Percentiles rank a stretch among this genome's conserved stretches.
These are phyloP conservation scores for Acacia confusa DNA, from an alignment of 306 rosid genomes.

Conservation along the genomic window DNA sequence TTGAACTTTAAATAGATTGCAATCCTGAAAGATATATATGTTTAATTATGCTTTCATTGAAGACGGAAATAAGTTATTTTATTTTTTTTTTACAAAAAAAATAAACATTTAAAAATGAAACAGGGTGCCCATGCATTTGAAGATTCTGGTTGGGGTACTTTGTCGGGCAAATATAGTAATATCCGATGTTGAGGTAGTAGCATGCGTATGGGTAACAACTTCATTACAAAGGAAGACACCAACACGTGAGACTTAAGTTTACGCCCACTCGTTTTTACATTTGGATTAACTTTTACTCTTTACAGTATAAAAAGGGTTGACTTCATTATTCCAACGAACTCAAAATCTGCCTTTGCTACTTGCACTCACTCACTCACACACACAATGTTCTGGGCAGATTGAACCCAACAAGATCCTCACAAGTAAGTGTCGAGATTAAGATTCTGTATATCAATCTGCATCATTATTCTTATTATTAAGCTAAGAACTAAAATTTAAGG, in stretches of 20 bases:
- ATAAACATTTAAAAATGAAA: background rate
- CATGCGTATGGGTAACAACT: conserved; percentile 30
- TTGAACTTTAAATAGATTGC: conserved; percentile 31
- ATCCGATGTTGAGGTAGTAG: conserved; percentile 17
- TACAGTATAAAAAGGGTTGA: background rate
- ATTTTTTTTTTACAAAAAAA: background rate
- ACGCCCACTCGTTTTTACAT: conserved; percentile 31
- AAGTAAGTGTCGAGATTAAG: background rate
- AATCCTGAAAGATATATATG: background rate
- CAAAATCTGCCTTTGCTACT: background rate
- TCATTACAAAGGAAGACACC: conserved; percentile 34
- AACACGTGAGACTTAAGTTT: conserved; percentile 47
- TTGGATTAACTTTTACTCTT: conserved; percentile 47
- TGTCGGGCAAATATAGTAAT: conserved; percentile 36
- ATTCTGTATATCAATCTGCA: background rate
- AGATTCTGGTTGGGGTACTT: conserved; percentile 31
- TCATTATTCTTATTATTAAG: background rate
- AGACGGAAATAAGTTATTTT: background rate
- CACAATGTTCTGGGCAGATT: background rate
- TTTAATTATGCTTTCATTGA: background rate
- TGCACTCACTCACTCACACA: background rate
- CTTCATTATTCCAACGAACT: background rate
- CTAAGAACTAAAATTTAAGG: background rate
- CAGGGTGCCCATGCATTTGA: conserved; percentile 35
- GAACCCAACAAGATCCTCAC: background rate